Evolutionary conservation across 768 basidiomycete genomes (phyloP).

Genomic region (Naganishia randhawae): DNA sequence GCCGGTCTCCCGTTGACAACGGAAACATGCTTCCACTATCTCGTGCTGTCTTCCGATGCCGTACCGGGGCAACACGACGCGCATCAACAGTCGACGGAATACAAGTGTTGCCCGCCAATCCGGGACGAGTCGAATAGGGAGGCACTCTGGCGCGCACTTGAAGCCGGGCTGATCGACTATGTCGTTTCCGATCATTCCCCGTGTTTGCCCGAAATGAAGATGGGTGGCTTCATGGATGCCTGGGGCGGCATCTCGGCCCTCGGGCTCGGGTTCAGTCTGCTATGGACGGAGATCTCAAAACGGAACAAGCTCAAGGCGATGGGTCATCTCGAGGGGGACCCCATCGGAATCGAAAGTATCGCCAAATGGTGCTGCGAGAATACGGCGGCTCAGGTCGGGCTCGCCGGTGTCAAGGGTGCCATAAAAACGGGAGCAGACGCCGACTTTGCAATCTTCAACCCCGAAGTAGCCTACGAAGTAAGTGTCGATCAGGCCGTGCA

Average conservation of each 20-base stretch:
- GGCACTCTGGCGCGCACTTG: conserved; percentile 72
- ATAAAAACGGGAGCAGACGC: conserved; percentile 73
- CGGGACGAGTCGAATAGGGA: conserved; percentile 69
- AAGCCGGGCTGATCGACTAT: conserved; percentile 79
- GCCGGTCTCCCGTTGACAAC: conserved; percentile 67
- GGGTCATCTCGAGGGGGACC: conserved; percentile 22
- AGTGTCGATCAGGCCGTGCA: conserved; percentile 1
- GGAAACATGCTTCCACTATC: conserved; percentile 98
- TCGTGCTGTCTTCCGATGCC: conserved; percentile 67
- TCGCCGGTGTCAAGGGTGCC: conserved; percentile 67
- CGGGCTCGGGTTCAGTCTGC: conserved; percentile 77
- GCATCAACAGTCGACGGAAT: conserved; percentile 58
- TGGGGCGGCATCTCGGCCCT: conserved; percentile 95
- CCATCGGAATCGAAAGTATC: conserved; percentile 60
- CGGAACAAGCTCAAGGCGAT: conserved; percentile 50
- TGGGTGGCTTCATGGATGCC: conserved; percentile 71
- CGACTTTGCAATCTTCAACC: conserved; percentile 82
- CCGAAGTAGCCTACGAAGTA: conserved; percentile 49
- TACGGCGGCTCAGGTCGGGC: conserved; percentile 75
- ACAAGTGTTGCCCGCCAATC: conserved; percentile 96
- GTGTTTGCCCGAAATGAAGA: conserved; percentile 77
- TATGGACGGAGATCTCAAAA: conserved; percentile 78
- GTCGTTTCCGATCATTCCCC: conserved; percentile 97
- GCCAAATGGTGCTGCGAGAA: conserved; percentile 70
- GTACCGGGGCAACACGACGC: conserved; percentile 63